Evolutionary conservation across 2,329 filamentous ascomycete species (phyloP).

Genomic region (Allantophomopsis cytisporea): DNA sequence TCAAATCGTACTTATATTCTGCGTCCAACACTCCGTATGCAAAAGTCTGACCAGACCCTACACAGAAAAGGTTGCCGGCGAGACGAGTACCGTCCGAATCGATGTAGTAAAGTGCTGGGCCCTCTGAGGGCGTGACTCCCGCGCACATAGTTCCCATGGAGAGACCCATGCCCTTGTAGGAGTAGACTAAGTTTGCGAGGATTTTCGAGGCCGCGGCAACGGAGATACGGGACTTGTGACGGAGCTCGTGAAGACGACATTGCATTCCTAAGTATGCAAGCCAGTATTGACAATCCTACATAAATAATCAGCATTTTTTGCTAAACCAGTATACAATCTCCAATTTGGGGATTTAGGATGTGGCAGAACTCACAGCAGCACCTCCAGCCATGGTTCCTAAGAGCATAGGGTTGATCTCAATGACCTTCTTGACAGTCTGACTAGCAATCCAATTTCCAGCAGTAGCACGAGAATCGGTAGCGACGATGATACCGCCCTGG

Average conservation of each 20-base stretch:
- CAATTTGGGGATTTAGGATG: background rate
- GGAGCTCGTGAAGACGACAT: constrained; percentile 96
- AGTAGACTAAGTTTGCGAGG: constrained; percentile 94
- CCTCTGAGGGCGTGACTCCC: constrained; percentile 88
- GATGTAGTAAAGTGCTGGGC: constrained; percentile 96
- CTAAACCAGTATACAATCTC: background rate
- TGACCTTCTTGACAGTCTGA: constrained; percentile 99
- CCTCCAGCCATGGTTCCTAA: constrained; percentile 97
- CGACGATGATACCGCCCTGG: constrained; percentile 95
- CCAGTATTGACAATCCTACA: constrained; percentile 96
- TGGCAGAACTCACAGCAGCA: constrained; percentile 55
- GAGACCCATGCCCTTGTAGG: constrained; percentile 96
- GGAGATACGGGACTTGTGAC: constrained; percentile 96
- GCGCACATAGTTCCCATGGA: constrained; percentile 99
- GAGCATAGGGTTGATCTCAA: constrained; percentile 91
- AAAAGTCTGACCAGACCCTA: constrained; percentile 96
- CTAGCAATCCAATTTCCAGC: constrained; percentile 99
- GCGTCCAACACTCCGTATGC: constrained; percentile 96
- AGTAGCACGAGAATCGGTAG: constrained; percentile 92
- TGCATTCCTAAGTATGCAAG: constrained; percentile 97
- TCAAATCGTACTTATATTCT: constrained; percentile 83
- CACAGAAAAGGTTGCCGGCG: constrained; percentile 91
- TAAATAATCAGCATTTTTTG: background rate
- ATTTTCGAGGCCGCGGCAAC: constrained; percentile 97
- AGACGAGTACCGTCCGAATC: constrained; percentile 92